Base-by-base conservation (phyloP, 805 yeast species). In the Saturnispora besseyi region DNA sequence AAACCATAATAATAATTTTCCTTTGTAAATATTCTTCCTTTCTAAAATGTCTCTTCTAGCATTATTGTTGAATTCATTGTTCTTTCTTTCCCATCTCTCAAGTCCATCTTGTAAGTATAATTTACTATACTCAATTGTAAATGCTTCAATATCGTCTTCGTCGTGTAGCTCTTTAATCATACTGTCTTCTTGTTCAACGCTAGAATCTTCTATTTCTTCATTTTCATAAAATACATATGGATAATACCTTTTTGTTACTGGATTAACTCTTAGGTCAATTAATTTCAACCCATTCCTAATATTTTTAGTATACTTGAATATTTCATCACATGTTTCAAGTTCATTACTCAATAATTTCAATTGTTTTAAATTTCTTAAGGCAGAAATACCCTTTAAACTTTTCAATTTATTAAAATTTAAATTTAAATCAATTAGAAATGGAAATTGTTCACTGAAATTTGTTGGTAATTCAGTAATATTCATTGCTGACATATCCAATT, bases 101-200 rank as follows among this genome's bases (percentile, higher is more conserved):
- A 57, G n/a, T 2, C 63, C 63, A 11, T 53, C 51, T 24, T 57
- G 52, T 45, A 62, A 67, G 49, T 64, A 67, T 21, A 76, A 59
- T 4, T 74, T 66, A 29, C 69, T 64, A 55, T 74, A 77, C 49
- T 73, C 76, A 7, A 71, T 69, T 1, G 73, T 64, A 51, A 77
- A 77, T 24, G 74, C 76, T 54, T 75, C 79, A 24, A 77, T 74
- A 52, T 77, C 82, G 45, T 76, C 80, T 44, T 69, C 59, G 4
- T 71, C 72, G 34, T 73, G 77, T 41, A 76, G 57, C 51, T 60
- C 40, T 12, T 21, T 36, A 8, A 36, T 45, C 66, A 66, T n/a
- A 57, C 11, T 29, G 22, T 48, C 49, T 10, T 28, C 22, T 5
- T 53, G 59, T 11, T 53, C 56, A 1, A 51, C 51, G 3, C 42